These are phyloP conservation scores for Cadophora sp. DNA, from an alignment of 2,329 filamentous ascomycete species.

Conservation along the genomic window DNA sequence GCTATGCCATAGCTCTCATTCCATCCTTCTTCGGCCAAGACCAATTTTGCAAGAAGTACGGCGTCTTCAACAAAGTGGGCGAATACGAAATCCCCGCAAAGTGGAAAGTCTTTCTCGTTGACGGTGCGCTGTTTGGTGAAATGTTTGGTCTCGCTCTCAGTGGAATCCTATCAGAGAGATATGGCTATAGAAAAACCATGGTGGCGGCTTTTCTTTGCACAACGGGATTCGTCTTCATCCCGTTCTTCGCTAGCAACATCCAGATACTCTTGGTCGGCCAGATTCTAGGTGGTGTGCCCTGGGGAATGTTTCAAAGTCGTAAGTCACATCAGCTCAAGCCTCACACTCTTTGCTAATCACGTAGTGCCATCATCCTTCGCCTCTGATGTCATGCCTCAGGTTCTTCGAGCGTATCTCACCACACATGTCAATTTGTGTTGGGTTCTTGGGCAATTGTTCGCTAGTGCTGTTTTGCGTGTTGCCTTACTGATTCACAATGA, in stretches of 20 bases:
- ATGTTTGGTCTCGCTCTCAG: slow-evolving; percentile 55
- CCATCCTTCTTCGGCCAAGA: slow-evolving; percentile 47
- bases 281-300: slow-evolving; percentile 55
- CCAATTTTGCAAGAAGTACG: slow-evolving; percentile 45
- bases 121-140: slow-evolving; percentile 41
- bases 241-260: slow-evolving; percentile 55
- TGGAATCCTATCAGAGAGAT: slow-evolving; percentile 54
- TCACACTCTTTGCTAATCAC: not conserved
- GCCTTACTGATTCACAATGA: slow-evolving; percentile 50
- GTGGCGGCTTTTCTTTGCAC: slow-evolving; percentile 51
- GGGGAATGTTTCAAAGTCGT: slow-evolving; percentile 51
- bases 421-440: slow-evolving; percentile 62
- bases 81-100: slow-evolving; percentile 40
- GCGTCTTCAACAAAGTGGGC: slow-evolving; percentile 40
- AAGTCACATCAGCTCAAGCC: slow-evolving; percentile 15
- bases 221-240: slow-evolving; percentile 53
- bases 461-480: slow-evolving; percentile 53
- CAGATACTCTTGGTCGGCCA: slow-evolving; percentile 52
- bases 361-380: slow-evolving; percentile 42
- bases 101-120: slow-evolving; percentile 44
- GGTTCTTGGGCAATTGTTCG: slow-evolving; percentile 56
- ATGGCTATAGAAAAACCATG: slow-evolving; percentile 51
- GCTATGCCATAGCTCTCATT: slow-evolving; percentile 48
- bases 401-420: slow-evolving; percentile 41
- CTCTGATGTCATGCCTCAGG: slow-evolving; percentile 45